Evolutionary conservation across 805 yeast genomes (phyloP).

Genomic region (Zygotorulaspora chibaensis): DNA sequence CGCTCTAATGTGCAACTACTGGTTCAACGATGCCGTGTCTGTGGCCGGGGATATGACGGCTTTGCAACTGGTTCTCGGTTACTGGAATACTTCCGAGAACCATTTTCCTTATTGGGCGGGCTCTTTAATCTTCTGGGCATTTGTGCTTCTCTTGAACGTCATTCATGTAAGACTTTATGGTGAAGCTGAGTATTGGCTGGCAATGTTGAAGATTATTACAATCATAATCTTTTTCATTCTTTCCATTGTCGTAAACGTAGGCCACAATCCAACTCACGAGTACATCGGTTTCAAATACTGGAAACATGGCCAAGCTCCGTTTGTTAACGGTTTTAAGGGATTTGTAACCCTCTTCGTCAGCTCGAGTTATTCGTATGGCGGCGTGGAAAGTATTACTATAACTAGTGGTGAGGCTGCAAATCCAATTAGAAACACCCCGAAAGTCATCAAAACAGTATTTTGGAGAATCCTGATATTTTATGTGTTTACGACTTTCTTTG

Average conservation of each 20-base stretch:
- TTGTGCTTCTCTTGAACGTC: conserved; percentile 42
- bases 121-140: conserved; percentile 51
- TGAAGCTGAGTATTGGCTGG: conserved; percentile 59
- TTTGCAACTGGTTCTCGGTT: conserved; percentile 50
- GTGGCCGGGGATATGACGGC: conserved; percentile 63
- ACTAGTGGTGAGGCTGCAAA: conserved; percentile 54
- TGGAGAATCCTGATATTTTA: conserved; percentile 55
- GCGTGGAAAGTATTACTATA: conserved; percentile 46
- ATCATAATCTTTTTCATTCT: conserved; percentile 53
- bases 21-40: conserved; percentile 58
- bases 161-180: conserved; percentile 55
- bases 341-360: conserved; percentile 48
- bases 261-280: conserved; percentile 51
- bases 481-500: conserved; percentile 51
- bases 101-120: conserved; percentile 47
- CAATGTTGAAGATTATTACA: conserved; percentile 53
- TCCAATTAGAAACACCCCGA: conserved; percentile 56
- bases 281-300: conserved; percentile 55
- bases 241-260: conserved; percentile 54
- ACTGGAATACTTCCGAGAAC: conserved; percentile 38
- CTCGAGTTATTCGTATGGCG: conserved; percentile 51
- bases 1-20: conserved; percentile 69
- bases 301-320: conserved; percentile 52
- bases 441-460: conserved; percentile 54
- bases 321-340: conserved; percentile 49